Evolutionary conservation across 2,329 filamentous ascomycete species (phyloP), one percentile per base, ranked within the genome.

Genomic region (Geosmithia morbida): DNA sequence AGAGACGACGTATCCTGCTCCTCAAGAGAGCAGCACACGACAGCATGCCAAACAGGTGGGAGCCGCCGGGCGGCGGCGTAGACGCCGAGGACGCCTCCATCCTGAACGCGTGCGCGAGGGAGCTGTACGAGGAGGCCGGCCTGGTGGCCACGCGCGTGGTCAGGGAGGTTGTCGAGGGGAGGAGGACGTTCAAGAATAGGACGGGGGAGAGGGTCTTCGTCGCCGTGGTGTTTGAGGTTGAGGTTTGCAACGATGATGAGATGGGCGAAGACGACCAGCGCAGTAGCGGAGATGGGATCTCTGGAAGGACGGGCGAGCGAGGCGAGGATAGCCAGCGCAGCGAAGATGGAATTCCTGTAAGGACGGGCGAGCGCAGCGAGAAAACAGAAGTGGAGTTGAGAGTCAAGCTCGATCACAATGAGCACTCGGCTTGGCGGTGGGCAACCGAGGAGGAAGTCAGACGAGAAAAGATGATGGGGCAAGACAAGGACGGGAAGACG

Each of bases 71-170:
- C 19, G 72, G 72, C n/a, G 66, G 59, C 1, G 65, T 65, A 41
- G 72, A 74, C 45, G 46, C 55, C 0, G 56, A 58, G 1, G 70
- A 74, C 50, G 43, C 50, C 6, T 66, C 55, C 13, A 61, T 75
- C 4, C 58, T 75, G 3, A 53, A 63, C 44, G 65, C 62, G 16
- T 66, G 64, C n/a, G 66, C 63, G 16, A 62, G 72, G 16, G 72
- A 75, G 57, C 59, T 75, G 2, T 61, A 56, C 56, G 72, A 75
- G 56, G 71, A 74, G 55, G 54, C 67, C 8, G 68, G 70, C 0
- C 56, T 74, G 3, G 46, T 52, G 29, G 61, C 60, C 3, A 51
- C 44, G 11, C 54, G 54, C 30, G 52, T 69, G 43, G 46, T 50
- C 40, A 51, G 56, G 29, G 51, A 58, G 14, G 53, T 67, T 6